Base-by-base conservation (phyloP, 345 rosid genomes). In the Melastoma malabathricum region DNA sequence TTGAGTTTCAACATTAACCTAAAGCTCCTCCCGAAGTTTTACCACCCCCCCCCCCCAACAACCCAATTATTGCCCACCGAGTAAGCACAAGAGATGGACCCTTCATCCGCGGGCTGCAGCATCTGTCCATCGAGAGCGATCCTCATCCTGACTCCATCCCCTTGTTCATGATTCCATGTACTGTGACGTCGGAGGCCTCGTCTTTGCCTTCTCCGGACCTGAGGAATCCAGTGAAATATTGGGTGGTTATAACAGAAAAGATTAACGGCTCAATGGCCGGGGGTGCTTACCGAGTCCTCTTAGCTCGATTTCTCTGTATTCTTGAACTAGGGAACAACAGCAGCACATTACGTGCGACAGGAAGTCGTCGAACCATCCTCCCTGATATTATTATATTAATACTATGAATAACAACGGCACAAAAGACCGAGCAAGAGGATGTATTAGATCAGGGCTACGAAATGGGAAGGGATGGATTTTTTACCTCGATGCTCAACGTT, bases 291-390 rank as follows among this genome's bases (percentile, higher is more conserved):
- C 94, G 47, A 63, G 72, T 34, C 94, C 86, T 19, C 97, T 93
- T 57, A 77, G 76, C 72, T 92, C 95, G 22, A 92, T 88, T 79
- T 92, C 97, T 61, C 98, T 78, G 68, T 78, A 82, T 72, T 92
- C 98, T 83, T 87, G 98, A 56, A 92, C 97, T 27, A 92, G 97
- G 23, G 98, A 90, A 52, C 98, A 92, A 64, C 98, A 92, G 69
- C 98, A 92, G 54, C 97, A 92, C 95, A 92, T 82, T 34, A 92
- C 45, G 75, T 92, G 98, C 4, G 98, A 87, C 50, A 87, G 93
- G 68, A 92, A 92, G 71, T 92, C 97, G 47, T 87, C 98, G 54
- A 87, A 44, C 48, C 66, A 81, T 46, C 98, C 98, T 54, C 95
- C 97, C 98, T 87, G 85, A 46, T 8, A 57, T 57, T 56, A 25